Base-by-base conservation (phyloP, 768 basidiomycete species). In the Dentipellis sp. region DNA sequence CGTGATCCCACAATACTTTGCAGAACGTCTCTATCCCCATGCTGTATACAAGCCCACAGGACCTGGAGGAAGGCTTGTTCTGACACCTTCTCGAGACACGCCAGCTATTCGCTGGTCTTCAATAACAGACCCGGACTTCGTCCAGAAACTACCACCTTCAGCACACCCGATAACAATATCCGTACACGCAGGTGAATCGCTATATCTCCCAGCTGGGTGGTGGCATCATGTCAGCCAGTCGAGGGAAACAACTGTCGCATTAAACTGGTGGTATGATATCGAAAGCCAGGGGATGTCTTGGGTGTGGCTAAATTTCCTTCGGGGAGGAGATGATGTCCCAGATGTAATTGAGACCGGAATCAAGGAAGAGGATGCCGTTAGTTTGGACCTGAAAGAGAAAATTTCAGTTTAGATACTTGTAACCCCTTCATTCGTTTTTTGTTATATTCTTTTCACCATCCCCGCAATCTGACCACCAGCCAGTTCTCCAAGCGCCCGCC, bases 171-270 rank as follows among this genome's bases (percentile, higher is more conserved):
- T 94, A 36, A 71, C 75, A 11, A 76, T 94, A 22, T 81, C 80
- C 1, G 65, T 97, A 7, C 59, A 71, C 4, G 78, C 81, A 6
- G 93, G 94, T 3, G 87, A 94, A 61, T 83, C 86, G 0, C 70
- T 97, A 17, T 95, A 92, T 69, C 80, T 97, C 17, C 94, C 94
- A n/a, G 80, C 86, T 4, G 86, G 91, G 0, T 97, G 94, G 94
- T 95, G 88, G 86, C 94, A 95, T 66, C 80, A 90, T 64, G 91
- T 95, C 37, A 76, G 81, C 40, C 94, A 97, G 66, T 72, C 78
- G 3, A 78, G 75, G 3, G 72, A 75, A 57, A 72, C 75, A 21
- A 83, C 80, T 1, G 80, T 92, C 57, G 88, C 89, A 1, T 63
- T 90, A 19, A 94, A 94, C 64, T 92, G 88, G 84, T 94, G 91